phyloP scores from a whole-genome alignment of 768 basidiomycete species.

The Suillus fuscotomentosus region DNA sequence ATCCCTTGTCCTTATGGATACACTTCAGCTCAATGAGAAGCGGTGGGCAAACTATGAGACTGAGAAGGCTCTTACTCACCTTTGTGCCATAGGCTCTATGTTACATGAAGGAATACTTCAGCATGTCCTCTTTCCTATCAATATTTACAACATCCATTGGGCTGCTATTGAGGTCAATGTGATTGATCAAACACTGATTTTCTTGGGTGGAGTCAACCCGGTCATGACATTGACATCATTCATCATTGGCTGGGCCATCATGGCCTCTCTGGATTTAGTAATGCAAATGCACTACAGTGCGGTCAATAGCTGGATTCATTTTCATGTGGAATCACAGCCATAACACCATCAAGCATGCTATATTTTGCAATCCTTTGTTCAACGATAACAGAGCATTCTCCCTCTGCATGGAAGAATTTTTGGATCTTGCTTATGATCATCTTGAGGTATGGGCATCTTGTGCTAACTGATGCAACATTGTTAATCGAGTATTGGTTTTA shows the following conservation, averaged over 20 bases:
- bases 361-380: neutral
- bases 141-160: too few species aligned
- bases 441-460: neutral
- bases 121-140: too few species aligned
- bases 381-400: neutral
- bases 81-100: neutral
- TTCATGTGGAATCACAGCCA: neutral
- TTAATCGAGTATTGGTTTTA: too few species aligned
- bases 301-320: neutral
- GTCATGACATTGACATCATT: neutral
- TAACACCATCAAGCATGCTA: neutral
- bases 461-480: neutral
- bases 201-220: constrained; percentile 32
- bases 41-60: neutral
- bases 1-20: neutral
- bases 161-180: too few species aligned
- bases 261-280: neutral
- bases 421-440: neutral
- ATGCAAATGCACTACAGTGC: neutral
- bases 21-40: neutral
- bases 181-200: too few species aligned
- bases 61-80: neutral
- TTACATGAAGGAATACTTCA: neutral
- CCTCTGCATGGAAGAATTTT: neutral
- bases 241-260: neutral